phyloP scores from a whole-genome alignment of 108 stramenopile species.

The Bacterosira constricta region DNA sequence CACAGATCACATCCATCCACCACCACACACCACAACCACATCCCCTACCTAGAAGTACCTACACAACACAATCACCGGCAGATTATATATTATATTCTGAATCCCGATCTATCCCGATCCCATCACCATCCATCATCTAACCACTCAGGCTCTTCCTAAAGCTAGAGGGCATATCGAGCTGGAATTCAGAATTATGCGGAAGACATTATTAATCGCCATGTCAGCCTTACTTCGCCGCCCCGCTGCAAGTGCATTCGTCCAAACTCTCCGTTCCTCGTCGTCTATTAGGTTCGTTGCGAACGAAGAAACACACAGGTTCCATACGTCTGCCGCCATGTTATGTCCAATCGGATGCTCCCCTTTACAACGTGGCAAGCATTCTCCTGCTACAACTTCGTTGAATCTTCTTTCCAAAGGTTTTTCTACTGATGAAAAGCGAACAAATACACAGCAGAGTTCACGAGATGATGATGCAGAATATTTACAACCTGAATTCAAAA shows the following conservation, averaged over 20 bases:
- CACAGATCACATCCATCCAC: no score
- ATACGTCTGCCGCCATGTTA: neutral
- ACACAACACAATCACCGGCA: no score
- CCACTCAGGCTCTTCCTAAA: no score
- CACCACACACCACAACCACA: no score
- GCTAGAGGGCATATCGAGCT: no score
- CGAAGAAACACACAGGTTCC: neutral
- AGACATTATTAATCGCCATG: neutral
- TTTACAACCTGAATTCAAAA: constrained; percentile 52
- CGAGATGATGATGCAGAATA: constrained; percentile 11
- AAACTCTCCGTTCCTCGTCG: neutral
- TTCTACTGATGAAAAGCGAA: neutral
- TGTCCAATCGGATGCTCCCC: neutral
- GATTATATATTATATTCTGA: no score
- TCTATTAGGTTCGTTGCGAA: neutral
- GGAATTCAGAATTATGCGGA: no score
- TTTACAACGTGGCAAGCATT: neutral
- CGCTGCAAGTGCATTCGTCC: neutral
- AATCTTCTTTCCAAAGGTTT: neutral
- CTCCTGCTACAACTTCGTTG: neutral
- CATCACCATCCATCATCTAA: no score
- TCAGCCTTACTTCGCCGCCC: constrained; percentile 2
- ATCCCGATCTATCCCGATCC: no score
- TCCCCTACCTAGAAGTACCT: no score
- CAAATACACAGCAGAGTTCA: neutral